Evolutionary conservation across 1,284 basidiomycete genomes (phyloP), one percentile per base, ranked within the genome.

Genomic region (Sporisorium graminicola): DNA sequence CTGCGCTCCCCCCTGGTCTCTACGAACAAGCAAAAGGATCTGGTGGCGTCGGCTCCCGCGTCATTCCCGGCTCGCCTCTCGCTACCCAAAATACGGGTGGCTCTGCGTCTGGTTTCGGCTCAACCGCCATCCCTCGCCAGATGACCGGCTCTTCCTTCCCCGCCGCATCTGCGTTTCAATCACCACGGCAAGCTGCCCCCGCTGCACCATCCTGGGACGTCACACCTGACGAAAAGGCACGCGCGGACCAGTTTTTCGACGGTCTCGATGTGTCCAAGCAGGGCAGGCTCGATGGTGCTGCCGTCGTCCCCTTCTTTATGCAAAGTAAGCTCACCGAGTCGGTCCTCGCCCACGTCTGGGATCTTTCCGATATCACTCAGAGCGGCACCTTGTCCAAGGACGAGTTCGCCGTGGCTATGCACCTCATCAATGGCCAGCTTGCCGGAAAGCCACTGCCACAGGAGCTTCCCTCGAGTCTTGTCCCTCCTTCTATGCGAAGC

Each of bases 351-450:
- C 92, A 91, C 80, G 89, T 99, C 59, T 99, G 97, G 96, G 97
- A 99, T 86, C 90, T 99, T 18, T 89, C 95, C 26, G 97, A 99
- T 83, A 89, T 98, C 42, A 91, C 92, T 58, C 93, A 93, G 74
- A 92, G 95, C 74, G 97, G 97, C 5, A 90, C 89, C 53, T 89
- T 99, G 44, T 94, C 92, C 24, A 90, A 91, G 58, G 96, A 98
- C 67, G 94, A 95, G 29, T 99, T 99, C 86, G 96, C 97, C 3
- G 92, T 99, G 46, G 97, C 95, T 3, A 92, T 98, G 91, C 91
- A 96, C 86, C 89, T 99, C 52, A 98, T 99, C 83, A 93, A 94
- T 86, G 90, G 90, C 78, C 94, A 92, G 85, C 87, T 98, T 2
- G 89, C 90, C 1, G 96, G 96, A n/a, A 91, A 91, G 72, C 91